Base-by-base conservation (phyloP, 2,329 filamentous ascomycete genomes). In the Talaromyces islandicus region DNA sequence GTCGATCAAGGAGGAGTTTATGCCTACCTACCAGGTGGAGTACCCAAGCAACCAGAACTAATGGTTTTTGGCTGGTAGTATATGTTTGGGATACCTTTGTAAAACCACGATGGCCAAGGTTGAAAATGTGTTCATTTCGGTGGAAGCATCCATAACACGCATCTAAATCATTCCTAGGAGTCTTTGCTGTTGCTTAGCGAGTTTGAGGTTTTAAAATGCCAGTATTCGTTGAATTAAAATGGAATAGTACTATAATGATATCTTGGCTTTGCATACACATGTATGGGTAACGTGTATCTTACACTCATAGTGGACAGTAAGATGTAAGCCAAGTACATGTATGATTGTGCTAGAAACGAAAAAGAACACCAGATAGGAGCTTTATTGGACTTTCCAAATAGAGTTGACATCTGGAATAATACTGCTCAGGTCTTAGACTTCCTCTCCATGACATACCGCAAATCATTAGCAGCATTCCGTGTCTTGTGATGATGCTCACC, bases 1-100 rank as follows among this genome's bases (percentile, higher is more conserved):
- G 64, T 85, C 84, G 50, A 83, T 90, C 69, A 90, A 90, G 84
- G 89, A 92, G 80, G 89, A 91, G 78, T 92, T 90, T 68, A 76
- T 78, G 63, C 77, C 84, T 3, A 87, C 84, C 35, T 81, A 81
- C 35, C 79, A 81, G 72, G 86, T 91, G 32, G 73, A 73, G 57
- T 92, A 92, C 73, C 86, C 87, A 21, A 90, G 88, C 76, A 91
- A 91, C 73, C 21, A 29, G 25, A 50, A 12, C n/a, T 24, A 50
- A 19, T 29, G 11, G 9, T 7, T 29, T n/a, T n/a, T 7, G 11
- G 7, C 7, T 52, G 48, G 11, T 9, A 7, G 3, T 29, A 3
- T 52, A 24, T 46, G 10, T 9, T 46, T 46, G 19, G 43, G 19
- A 6, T 24, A 12, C 43, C 1, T 46, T 19, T 46, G 21, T 46